Percentiles rank a stretch among this genome's conserved stretches.
These are phyloP conservation scores for Colletotrichum sp. DNA, from an alignment of 2,329 filamentous ascomycete species.

Conservation along the genomic window DNA sequence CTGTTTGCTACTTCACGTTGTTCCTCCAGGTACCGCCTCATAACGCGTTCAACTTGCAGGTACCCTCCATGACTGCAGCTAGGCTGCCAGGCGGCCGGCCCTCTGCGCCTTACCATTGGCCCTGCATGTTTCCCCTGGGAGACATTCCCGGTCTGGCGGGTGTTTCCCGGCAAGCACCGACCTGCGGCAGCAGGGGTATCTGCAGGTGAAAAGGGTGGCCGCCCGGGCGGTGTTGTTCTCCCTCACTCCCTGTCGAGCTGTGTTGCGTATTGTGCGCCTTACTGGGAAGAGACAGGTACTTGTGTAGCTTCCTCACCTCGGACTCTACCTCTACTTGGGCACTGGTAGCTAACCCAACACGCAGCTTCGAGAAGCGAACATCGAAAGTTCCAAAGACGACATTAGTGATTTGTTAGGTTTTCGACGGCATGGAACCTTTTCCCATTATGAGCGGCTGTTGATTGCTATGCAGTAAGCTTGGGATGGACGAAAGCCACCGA, in stretches of 20 bases:
- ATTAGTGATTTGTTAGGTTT: not conserved
- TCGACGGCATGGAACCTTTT: not conserved
- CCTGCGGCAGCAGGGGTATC: conserved; percentile 1
- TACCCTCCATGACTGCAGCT: not conserved
- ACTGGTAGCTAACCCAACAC: not conserved
- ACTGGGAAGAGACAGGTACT: not conserved
- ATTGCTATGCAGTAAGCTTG: not conserved
- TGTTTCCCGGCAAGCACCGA: conserved; percentile 13
- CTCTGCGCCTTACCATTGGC: conserved; percentile 4
- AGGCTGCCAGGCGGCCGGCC: not conserved
- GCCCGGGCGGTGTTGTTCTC: not conserved
- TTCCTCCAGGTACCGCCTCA: not conserved
- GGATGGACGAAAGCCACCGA: not conserved
- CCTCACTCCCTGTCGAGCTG: not conserved
- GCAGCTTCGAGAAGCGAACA: not conserved
- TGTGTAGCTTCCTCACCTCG: not conserved
- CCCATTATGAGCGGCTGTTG: not conserved
- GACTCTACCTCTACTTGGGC: not conserved
- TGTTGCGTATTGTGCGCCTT: not conserved
- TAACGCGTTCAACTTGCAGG: not conserved
- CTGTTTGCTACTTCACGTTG: not conserved
- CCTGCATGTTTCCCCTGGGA: not conserved
- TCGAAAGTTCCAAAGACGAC: not conserved
- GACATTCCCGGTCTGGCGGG: conserved; percentile 2
- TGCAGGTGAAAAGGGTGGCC: conserved; percentile 8